Evolutionary conservation across 495 filamentous ascomycete species (phyloP).

Genomic region (Sordaria brevicollis): DNA sequence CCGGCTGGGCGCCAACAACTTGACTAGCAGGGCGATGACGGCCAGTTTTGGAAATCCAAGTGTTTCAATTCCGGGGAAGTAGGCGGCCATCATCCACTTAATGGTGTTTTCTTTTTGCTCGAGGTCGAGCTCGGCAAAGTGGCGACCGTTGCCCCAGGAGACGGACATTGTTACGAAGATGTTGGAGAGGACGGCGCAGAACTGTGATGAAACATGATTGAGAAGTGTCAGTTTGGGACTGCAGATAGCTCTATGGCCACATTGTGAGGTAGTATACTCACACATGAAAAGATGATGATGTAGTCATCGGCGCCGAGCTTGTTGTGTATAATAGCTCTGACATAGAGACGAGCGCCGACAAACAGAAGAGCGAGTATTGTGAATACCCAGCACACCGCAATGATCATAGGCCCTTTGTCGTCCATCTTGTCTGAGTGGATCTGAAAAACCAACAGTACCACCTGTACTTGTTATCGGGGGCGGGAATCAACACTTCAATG

Average conservation of each 20-base stretch:
- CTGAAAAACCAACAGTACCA: background rate
- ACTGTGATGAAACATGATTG: background rate
- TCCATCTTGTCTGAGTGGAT: background rate
- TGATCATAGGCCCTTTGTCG: conserved; percentile 6
- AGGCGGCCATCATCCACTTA: conserved; percentile 26
- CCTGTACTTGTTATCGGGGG: no score
- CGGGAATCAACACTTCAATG: background rate
- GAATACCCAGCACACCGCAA: conserved; percentile 5
- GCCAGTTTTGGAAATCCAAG: conserved; percentile 36
- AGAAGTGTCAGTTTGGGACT: background rate
- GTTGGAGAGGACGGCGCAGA: conserved; percentile 4
- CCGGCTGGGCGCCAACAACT: conserved; percentile 25
- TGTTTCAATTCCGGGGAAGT: conserved; percentile 29
- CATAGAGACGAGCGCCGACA: conserved; percentile 11
- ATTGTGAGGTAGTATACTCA: background rate
- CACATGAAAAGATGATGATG: conserved; percentile 3
- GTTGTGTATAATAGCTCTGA: conserved; percentile 3
- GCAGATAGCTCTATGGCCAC: background rate
- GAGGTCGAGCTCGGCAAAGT: conserved; percentile 15
- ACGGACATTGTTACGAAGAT: conserved; percentile 8
- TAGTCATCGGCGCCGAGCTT: conserved; percentile 8
- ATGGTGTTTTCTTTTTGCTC: conserved; percentile 17
- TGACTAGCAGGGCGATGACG: conserved; percentile 30
- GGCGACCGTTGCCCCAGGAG: conserved; percentile 12
- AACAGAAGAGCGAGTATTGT: conserved; percentile 10